Evolutionary conservation across 2,329 filamentous ascomycete genomes (phyloP), one percentile per base, ranked within the genome.

Genomic region (Lachnellula arida): DNA sequence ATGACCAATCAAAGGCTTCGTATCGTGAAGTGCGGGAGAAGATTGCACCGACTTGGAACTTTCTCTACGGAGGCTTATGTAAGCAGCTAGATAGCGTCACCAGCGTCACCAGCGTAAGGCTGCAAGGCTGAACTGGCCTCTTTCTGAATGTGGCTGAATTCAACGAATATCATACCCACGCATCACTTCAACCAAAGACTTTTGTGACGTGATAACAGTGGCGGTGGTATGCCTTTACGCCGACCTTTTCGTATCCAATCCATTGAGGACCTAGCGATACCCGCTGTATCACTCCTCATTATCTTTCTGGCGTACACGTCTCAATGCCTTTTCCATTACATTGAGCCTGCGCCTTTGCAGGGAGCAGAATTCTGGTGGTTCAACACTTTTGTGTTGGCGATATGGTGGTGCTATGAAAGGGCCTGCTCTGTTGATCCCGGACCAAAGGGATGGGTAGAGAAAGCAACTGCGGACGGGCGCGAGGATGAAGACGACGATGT

Each of bases 251-350:
- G 46, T 22, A 52, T 64, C 14, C 51, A 56, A 14, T 56, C 64
- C 6, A 46, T 68, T 2, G 48, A 65, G 43, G 60, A 72, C 49
- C 75, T 91, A 51, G 86, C 87, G 56, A 81, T 91, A n/a, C 87
- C 87, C 14, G 80, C 77, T 56, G 87, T 88, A 46, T 84, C 83
- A 60, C 54, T 77, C 7, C 74, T 93, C 14, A 87, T 92, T 57
- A 68, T 74, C 52, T 89, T 91, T 68, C 79, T 92, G 3, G 81
- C 83, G 58, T 90, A 87, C 74, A 80, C 81, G 49, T 87, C 89
- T 4, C 89, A 93, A 72, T 80, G 78, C 68, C 76, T 93, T 47
- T 88, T 93, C 70, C 71, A 79, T 62, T 73, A 81, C 60, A 77
- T 88, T 60, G 75, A 77, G 11, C 83, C 84, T 0, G 84, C 81